Base-by-base conservation (phyloP, 2,329 filamentous ascomycete species). In the Penicillium sclerotiorum region DNA sequence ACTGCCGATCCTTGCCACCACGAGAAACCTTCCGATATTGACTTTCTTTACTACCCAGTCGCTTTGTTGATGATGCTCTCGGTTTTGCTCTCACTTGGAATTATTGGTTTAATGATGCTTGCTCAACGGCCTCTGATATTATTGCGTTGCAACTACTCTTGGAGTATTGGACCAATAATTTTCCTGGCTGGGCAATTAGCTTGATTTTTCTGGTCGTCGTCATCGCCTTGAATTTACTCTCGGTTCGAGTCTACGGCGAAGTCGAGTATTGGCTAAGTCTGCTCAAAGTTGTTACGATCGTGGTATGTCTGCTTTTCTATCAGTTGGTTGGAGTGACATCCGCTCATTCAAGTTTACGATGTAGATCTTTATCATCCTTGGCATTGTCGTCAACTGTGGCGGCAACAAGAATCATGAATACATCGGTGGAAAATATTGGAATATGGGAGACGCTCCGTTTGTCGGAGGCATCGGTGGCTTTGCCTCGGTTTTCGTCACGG, bases 381-480 rank as follows among this genome's bases (percentile, higher is more conserved):
- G 83, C 1, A 84, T 87, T 39, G 81, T 72, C 1, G 80, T 83
- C 35, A 83, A 83, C 52, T 77, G 74, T 47, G 84, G 84, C 15
- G 84, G 74, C 11, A 85, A 85, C 52, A 73, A 64, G 0, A 61
- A 70, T 0, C 74, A 79, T 45, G 68, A 72, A 39, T 85, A 85
- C 53, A 82, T 85, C 18, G 83, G 84, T 8, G 80, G 75, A 5
- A 73, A 77, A 51, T 76, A 83, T 59, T 87, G 82, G 78, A 73
- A 80, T 49, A 72, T 81, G 1, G 80, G 78, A 0, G 83, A 78
- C 27, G 83, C 83, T 1, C 84, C 84, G 0, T 87, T 87, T 58
- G 83, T 86, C 1, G 80, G 77, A 2, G 84, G 84, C 1, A 83
- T 86, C 15, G 83, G 83, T 32, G 83, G 84, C 1, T 86, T 87